Conservation (phyloP, 2,329 filamentous ascomycete genomes). For the Chalaropsis thielavioides region DNA sequence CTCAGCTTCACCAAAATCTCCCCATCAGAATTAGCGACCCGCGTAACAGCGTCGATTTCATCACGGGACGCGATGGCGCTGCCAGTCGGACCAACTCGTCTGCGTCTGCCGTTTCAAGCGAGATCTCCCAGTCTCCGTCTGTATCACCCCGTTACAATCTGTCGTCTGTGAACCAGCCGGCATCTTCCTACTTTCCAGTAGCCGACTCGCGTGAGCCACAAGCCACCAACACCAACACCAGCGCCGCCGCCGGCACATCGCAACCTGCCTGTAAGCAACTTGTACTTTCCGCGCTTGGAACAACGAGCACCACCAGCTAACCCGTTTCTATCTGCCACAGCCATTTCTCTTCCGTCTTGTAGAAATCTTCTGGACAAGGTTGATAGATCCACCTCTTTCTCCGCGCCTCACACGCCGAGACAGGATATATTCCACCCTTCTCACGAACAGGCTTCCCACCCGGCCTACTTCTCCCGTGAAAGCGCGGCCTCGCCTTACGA, state of each 20-base stretch:
- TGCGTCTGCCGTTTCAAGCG: background rate
- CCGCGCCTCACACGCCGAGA: background rate
- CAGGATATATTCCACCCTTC: background rate
- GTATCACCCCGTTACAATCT: constrained; percentile 7
- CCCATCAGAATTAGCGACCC: background rate
- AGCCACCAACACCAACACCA: too few relatives aligned
- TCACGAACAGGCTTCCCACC: background rate
- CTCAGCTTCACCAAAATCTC: background rate
- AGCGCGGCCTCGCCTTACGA: background rate
- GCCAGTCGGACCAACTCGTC: background rate
- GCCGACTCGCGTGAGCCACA: background rate
- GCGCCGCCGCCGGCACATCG: background rate
- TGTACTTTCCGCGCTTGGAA: background rate
- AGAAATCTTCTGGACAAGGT: constrained; percentile 6
- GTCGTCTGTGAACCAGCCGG: constrained; percentile 2
- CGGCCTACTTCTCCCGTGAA: background rate
- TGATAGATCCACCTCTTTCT: background rate
- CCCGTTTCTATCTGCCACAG: background rate
- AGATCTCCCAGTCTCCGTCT: constrained; percentile 3
- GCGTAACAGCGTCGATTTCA: constrained; percentile 7
- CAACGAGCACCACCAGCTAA: background rate
- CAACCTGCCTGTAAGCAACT: background rate
- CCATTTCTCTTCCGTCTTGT: constrained; percentile 8
- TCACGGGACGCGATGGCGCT: background rate
- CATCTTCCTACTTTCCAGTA: background rate